These are phyloP conservation scores for Guillardia theta DNA, from an alignment of 78 protist species.

Conservation along the genomic window DNA sequence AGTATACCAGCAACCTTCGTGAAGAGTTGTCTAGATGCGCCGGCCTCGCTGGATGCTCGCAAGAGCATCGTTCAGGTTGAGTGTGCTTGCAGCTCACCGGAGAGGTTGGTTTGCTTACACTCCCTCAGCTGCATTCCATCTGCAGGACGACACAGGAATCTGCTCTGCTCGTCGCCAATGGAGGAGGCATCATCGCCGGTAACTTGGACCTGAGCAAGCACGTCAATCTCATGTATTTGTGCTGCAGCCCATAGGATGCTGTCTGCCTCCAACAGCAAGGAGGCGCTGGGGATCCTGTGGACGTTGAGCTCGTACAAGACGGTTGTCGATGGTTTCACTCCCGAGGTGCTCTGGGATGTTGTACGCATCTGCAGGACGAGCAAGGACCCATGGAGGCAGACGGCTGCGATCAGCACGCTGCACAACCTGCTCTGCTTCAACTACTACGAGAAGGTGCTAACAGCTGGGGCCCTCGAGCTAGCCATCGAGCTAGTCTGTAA, in stretches of 20 bases:
- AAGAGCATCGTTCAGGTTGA: no score
- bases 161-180: no score
- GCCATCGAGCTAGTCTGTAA: not conserved
- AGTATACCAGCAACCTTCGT: no score
- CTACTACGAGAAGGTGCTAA: not conserved
- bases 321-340: not conserved
- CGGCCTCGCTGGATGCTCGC: no score
- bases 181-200: no score
- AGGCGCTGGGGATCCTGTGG: not conserved
- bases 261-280: not conserved
- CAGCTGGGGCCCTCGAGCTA: not conserved
- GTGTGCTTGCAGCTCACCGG: no score
- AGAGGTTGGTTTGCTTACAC: no score
- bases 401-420: not conserved
- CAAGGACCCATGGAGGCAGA: not conserved
- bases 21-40: no score
- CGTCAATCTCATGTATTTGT: no score
- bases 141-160: no score
- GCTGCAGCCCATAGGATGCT: not conserved
- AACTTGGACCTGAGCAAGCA: no score
- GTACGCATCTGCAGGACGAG: not conserved
- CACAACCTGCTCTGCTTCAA: not conserved
- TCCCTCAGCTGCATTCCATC: no score
- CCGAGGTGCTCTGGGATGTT: not conserved
- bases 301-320: not conserved